Evolutionary conservation across 1,284 basidiomycete genomes (phyloP).

Genomic region (Microstroma glucosiphilum): DNA sequence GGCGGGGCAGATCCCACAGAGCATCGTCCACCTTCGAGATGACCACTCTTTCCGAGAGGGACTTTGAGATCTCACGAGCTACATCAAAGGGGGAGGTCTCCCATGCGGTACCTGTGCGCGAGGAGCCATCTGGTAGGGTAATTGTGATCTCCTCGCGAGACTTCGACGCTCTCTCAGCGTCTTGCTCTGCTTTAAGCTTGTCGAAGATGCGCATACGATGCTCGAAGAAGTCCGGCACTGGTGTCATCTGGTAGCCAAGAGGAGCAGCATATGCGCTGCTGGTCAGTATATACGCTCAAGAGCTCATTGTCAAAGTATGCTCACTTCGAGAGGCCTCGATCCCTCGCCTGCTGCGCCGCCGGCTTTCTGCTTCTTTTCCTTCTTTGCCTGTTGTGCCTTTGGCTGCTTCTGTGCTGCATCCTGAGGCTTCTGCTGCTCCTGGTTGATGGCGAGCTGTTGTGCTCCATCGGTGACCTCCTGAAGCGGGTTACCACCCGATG

Average conservation of each 20-base stretch:
- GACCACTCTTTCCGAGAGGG: slow-evolving; percentile 79
- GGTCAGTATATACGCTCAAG: neutral
- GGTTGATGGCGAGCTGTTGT: slow-evolving; percentile 24
- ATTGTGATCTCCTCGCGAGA: slow-evolving; percentile 70
- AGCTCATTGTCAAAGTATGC: neutral
- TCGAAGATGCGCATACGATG: slow-evolving; percentile 87
- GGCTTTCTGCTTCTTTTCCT: slow-evolving; percentile 39
- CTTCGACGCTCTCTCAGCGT: slow-evolving; percentile 62
- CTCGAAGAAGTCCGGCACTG: slow-evolving; percentile 78
- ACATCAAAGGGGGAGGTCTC: slow-evolving; percentile 93
- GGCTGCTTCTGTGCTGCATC: slow-evolving; percentile 9
- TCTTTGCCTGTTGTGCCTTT: slow-evolving; percentile 17
- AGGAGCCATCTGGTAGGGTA: slow-evolving; percentile 80
- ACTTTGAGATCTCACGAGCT: slow-evolving; percentile 78
- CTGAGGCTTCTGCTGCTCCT: slow-evolving; percentile 1
- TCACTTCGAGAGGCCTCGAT: slow-evolving; percentile 29
- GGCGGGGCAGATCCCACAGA: slow-evolving; percentile 92
- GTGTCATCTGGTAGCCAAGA: slow-evolving; percentile 61
- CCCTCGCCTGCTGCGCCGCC: slow-evolving; percentile 23
- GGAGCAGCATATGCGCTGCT: neutral
- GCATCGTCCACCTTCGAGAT: slow-evolving; percentile 89
- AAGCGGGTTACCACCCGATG: slow-evolving; percentile 28
- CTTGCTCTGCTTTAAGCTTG: slow-evolving; percentile 77
- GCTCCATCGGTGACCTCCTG: slow-evolving; percentile 29
- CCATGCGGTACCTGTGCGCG: slow-evolving; percentile 78